phyloP scores from a whole-genome alignment of 2,329 filamentous ascomycete genomes.

The Pseudogymnoascus verrucosus region DNA sequence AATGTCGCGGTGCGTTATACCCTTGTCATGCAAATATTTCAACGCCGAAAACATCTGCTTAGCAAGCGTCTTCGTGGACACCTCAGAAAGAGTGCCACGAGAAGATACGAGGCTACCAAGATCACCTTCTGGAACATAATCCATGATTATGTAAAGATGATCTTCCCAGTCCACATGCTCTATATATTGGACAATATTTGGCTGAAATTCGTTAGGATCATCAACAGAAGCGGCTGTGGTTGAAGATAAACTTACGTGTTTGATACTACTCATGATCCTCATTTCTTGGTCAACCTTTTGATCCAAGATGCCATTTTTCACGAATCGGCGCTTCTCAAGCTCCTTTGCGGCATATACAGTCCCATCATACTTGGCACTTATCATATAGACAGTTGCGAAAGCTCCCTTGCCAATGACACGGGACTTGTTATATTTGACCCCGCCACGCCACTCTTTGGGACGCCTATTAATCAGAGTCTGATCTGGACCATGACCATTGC shows the following conservation, averaged over 20 bases:
- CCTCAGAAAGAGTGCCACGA: conserved; percentile 56
- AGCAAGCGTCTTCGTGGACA: conserved; percentile 62
- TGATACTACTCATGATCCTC: conserved; percentile 81
- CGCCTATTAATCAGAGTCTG: conserved; percentile 20
- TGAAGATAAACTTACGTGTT: conserved; percentile 62
- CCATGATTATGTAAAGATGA: conserved; percentile 94
- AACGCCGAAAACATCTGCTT: conserved; percentile 72
- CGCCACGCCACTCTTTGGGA: conserved; percentile 71
- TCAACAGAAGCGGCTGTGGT: conserved; percentile 56
- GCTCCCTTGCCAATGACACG: conserved; percentile 82
- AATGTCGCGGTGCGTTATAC: conserved; percentile 96
- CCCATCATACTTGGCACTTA: conserved; percentile 79
- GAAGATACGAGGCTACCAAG: conserved; percentile 64
- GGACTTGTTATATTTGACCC: conserved; percentile 74
- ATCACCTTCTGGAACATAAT: conserved; percentile 77
- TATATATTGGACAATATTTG: conserved; percentile 85
- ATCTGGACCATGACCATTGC: neutral
- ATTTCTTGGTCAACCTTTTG: conserved; percentile 95
- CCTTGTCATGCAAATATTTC: conserved; percentile 75
- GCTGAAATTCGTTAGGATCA: conserved; percentile 36
- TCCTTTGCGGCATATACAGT: conserved; percentile 85
- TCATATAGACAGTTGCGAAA: conserved; percentile 87
- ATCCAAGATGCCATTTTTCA: conserved; percentile 85
- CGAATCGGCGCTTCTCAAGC: conserved; percentile 84
- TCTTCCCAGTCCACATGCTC: conserved; percentile 78